Conservation (phyloP, 768 basidiomycete species). For the Tephrocybe sp. region DNA sequence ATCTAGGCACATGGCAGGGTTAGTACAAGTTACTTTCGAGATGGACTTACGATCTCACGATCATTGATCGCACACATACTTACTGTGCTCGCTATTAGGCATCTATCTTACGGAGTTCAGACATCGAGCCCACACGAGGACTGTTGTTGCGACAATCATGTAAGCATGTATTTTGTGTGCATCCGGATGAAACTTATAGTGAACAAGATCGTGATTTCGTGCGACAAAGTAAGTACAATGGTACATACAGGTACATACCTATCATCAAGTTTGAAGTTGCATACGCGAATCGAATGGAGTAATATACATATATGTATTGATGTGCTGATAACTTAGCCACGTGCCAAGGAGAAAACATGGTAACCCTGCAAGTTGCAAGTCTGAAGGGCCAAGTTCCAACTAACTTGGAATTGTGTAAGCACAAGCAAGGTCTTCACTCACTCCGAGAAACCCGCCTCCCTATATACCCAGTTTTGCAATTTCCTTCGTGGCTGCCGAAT, state of each 20-base stretch:
- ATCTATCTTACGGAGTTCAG: conserved; percentile 90
- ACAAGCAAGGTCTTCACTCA: not conserved
- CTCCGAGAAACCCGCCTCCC: conserved; percentile 11
- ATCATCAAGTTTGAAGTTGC: too few species aligned
- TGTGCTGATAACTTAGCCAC: too few species aligned
- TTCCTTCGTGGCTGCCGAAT: not conserved
- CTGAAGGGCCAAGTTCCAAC: too few species aligned
- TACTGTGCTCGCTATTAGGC: conserved; percentile 35
- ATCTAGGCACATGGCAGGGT: conserved; percentile 95
- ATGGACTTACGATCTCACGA: not conserved
- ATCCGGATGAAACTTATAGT: not conserved
- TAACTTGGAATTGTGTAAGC: too few species aligned
- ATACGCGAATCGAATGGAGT: too few species aligned
- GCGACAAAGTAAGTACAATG: too few species aligned
- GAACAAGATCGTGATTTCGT: conserved; percentile 3
- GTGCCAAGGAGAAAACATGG: too few species aligned
- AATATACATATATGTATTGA: too few species aligned
- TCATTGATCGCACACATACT: too few species aligned
- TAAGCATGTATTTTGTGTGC: conserved; percentile 29
- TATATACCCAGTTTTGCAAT: not conserved
- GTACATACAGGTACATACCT: too few species aligned
- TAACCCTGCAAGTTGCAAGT: not conserved
- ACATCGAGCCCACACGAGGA: conserved; percentile 59
- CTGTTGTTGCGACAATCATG: conserved; percentile 81
- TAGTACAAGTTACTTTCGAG: conserved; percentile 7